Evolutionary conservation across 139 green algal genomes (phyloP), one percentile per base, ranked within the genome.

Genomic region (Haematococcus lacustris): DNA sequence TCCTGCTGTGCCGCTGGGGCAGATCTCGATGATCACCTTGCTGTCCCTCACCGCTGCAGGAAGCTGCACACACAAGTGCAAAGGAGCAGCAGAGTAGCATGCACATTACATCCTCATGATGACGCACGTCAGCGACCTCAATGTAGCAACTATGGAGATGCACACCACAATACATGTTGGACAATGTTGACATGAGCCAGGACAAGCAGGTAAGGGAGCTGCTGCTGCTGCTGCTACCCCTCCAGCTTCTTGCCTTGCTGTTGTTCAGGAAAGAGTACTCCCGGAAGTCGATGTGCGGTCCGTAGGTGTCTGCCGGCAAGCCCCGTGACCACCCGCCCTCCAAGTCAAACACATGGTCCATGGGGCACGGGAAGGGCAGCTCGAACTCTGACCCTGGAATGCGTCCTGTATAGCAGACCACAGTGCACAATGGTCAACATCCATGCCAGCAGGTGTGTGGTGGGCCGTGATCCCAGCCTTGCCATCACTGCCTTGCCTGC

Each of bases 331-430:
- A 68, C 7, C 74, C 74, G 61, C 78, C 76, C 74, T 96, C 91
- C 35, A 98, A 78, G 64, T 97, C 89, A 5, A 98, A 76, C 33
- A 98, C 75, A 68, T 98, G 93, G 78, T 98, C 93, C 32, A 91
- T 70, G 2, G 93, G 93, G 80, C 90, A 96, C 7, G 68, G 50
- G 75, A 94, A 97, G 2, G 93, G 93, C 71, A 95, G 81, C 4
- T 85, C 62, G 65, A 92, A 87, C 17, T 70, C 53, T 1, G 87
- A 90, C 28, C 93, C 93, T 1, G 90, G 89, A n/a, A 98, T 90
- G 47, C 69, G 43, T 30, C 82, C 82, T 86, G 69, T 34, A 43
- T 17, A 57, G 53, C 6, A 53, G 43, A n/a, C 51, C 3, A 28
- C 47, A 17, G 13, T 28, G 47, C 47, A 57, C 13, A 17, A 28